These are phyloP conservation scores for Camellia japonica DNA, from an alignment of 148 eudicot genomes.

Conservation along the genomic window DNA sequence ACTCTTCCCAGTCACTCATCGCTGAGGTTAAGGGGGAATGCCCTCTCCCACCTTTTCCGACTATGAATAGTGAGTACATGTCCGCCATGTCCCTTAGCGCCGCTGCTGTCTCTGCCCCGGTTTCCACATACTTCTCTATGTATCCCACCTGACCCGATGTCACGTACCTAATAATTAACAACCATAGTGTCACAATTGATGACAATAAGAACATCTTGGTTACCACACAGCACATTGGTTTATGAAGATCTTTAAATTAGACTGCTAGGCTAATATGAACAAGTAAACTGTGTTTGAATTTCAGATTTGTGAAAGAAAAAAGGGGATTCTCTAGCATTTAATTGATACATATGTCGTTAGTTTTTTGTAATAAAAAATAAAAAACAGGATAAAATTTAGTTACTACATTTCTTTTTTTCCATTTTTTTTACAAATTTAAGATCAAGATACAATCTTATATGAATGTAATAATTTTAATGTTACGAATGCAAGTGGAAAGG, in stretches of 20 bases:
- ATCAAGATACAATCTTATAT: not conserved
- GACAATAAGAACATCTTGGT: not conserved
- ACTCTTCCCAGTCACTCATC: constrained; percentile 96
- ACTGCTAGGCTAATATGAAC: too few relatives aligned
- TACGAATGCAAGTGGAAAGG: not conserved
- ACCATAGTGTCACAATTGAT: not conserved
- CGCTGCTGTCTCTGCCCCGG: constrained; percentile 67
- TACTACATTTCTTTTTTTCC: too few relatives aligned
- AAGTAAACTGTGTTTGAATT: too few relatives aligned
- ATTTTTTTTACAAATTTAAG: too few relatives aligned
- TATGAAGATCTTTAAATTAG: not conserved
- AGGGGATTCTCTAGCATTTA: too few relatives aligned
- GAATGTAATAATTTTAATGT: not conserved
- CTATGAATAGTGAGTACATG: constrained; percentile 74
- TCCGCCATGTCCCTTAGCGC: constrained; percentile 78
- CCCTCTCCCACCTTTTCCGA: constrained; percentile 72
- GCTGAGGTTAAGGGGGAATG: constrained; percentile 60
- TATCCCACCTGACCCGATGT: constrained; percentile 88
- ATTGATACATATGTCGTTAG: too few relatives aligned
- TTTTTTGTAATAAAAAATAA: too few relatives aligned
- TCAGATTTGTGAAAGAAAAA: too few relatives aligned
- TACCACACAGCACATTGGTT: not conserved
- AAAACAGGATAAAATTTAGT: too few relatives aligned
- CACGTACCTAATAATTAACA: constrained; percentile 53
- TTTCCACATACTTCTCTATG: constrained; percentile 70